Evolutionary conservation across 176 grass and related monocot genomes (phyloP).

Genomic region (Zoysia pacifica): DNA sequence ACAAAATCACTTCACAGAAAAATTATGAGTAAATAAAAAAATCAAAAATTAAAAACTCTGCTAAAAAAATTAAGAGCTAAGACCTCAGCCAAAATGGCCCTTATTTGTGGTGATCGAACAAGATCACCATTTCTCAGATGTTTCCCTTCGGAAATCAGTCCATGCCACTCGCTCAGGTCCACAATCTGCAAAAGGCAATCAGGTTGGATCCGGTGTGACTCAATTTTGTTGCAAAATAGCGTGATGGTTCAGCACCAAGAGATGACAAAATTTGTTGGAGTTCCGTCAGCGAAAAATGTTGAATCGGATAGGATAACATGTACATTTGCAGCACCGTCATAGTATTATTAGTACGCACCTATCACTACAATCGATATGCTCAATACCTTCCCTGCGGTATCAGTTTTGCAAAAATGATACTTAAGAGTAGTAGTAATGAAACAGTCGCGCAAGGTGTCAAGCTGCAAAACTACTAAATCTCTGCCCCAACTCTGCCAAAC

Average conservation of each 20-base stretch:
- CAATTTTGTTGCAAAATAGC: not conserved
- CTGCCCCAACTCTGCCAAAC: slow-evolving; percentile 11
- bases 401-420: not conserved
- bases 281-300: not conserved
- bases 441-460: too few relatives aligned
- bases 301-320: not conserved
- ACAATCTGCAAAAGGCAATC: slow-evolving; percentile 49
- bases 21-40: too few relatives aligned
- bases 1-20: too few relatives aligned
- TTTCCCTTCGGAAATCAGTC: slow-evolving; percentile 45
- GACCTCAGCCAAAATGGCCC: not conserved
- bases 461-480: too few relatives aligned
- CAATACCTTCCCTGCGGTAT: slow-evolving; percentile 63
- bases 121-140: not conserved
- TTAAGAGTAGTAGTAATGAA: too few relatives aligned
- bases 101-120: slow-evolving; percentile 9
- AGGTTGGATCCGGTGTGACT: not conserved
- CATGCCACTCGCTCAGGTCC: slow-evolving; percentile 72
- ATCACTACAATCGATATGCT: slow-evolving; percentile 66
- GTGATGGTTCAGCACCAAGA: not conserved
- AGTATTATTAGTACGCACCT: slow-evolving; percentile 59
- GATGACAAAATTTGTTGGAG: not conserved
- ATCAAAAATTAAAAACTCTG: too few relatives aligned
- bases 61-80: too few relatives aligned
- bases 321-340: slow-evolving; percentile 84